Conservation (phyloP, 331 rosid genomes). For the Quercus lobata region DNA sequence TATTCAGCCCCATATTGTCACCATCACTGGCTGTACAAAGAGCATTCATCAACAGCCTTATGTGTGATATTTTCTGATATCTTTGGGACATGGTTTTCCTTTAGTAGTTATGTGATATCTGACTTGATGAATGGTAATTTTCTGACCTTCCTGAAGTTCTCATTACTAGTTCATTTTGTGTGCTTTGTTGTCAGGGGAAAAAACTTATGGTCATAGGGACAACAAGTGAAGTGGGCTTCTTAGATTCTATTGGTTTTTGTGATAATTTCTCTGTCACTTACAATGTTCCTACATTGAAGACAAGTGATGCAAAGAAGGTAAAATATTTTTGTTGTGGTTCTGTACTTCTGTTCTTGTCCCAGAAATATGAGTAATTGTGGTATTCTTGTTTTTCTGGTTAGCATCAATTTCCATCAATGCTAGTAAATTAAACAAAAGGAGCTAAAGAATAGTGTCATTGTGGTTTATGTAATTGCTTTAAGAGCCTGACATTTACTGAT, state of each 20-base stretch:
- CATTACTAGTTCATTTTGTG: slow-evolving; percentile 3
- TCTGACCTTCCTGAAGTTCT: background rate
- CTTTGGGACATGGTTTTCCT: background rate
- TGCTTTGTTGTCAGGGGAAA: slow-evolving; percentile 62
- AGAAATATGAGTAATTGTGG: background rate
- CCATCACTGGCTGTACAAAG: background rate
- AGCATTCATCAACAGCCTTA: background rate
- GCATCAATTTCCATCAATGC: background rate
- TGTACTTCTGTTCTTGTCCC: slow-evolving; percentile 4
- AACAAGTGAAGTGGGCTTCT: slow-evolving; percentile 81
- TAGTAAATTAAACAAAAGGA: background rate
- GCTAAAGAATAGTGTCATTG: background rate
- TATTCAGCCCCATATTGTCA: background rate
- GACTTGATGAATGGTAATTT: background rate
- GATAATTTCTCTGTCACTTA: slow-evolving; percentile 74
- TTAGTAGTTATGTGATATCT: no score
- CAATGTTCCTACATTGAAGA: slow-evolving; percentile 69
- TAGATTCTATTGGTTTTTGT: slow-evolving; percentile 74
- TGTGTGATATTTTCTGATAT: background rate
- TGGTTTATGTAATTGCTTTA: background rate
- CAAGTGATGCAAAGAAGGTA: slow-evolving; percentile 80
- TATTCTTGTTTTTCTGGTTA: background rate
- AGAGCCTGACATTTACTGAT: background rate
- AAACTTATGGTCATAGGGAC: slow-evolving; percentile 91
- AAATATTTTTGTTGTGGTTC: background rate